These are phyloP conservation scores for Aspergillus neoniger DNA, from an alignment of 2,329 filamentous ascomycete species.

Conservation along the genomic window DNA sequence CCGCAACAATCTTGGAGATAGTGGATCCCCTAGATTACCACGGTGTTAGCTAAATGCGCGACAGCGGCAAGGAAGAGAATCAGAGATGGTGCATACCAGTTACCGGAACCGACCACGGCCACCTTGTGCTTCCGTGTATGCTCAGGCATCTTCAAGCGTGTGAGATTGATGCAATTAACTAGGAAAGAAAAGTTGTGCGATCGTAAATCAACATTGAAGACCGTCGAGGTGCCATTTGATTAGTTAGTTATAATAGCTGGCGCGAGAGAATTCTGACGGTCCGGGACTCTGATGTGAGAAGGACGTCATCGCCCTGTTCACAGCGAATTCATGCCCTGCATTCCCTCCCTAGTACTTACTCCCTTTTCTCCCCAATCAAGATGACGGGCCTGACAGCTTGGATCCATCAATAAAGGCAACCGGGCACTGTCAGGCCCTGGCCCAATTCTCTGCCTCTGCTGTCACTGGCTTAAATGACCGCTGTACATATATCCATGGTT, in stretches of 20 bases:
- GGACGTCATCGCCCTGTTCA: not conserved
- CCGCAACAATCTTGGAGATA: conserved; percentile 90
- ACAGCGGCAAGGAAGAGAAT: not conserved
- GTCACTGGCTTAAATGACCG: not conserved
- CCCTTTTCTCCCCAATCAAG: not conserved
- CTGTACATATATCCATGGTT: not conserved
- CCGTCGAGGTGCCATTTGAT: not conserved
- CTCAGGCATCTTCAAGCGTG: not conserved
- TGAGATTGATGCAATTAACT: not conserved
- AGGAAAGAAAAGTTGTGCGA: not conserved
- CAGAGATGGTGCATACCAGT: conserved; percentile 64
- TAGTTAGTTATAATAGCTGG: not conserved
- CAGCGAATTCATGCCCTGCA: not conserved
- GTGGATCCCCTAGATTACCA: conserved; percentile 74
- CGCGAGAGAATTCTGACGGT: not conserved
- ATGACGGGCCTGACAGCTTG: not conserved
- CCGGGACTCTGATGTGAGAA: not conserved
- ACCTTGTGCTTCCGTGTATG: conserved; percentile 16
- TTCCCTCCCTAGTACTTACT: not conserved
- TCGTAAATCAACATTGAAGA: not conserved
- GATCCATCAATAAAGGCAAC: not conserved
- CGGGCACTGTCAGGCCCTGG: no score
- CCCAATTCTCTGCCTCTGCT: not conserved
- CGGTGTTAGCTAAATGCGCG: not conserved
- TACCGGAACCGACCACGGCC: conserved; percentile 88